These are phyloP conservation scores for Sclerotinia minor DNA, from an alignment of 2,329 filamentous ascomycete genomes.

Conservation along the genomic window DNA sequence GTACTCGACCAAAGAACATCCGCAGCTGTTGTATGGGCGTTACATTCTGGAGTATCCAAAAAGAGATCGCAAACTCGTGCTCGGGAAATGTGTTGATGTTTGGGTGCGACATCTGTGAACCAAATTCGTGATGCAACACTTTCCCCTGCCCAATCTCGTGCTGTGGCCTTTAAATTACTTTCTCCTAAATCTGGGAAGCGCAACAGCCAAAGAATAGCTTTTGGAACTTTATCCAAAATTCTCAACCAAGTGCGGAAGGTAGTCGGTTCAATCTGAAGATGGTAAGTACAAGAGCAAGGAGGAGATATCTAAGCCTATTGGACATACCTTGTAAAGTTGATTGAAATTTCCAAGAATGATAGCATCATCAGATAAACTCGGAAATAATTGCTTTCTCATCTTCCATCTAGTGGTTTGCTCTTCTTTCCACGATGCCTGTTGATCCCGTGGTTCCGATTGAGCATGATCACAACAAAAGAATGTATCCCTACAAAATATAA, in stretches of 20 bases:
- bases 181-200: constrained; percentile 94
- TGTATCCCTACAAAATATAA: constrained; percentile 89
- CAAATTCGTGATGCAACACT: constrained; percentile 84
- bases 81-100: constrained; percentile 88
- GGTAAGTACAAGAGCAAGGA: constrained; percentile 6
- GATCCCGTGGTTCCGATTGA: constrained; percentile 81
- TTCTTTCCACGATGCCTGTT: constrained; percentile 72
- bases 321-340: constrained; percentile 88
- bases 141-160: constrained; percentile 77
- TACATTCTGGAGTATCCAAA: constrained; percentile 95
- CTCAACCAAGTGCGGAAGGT: constrained; percentile 95
- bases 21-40: constrained; percentile 95
- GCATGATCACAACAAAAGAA: constrained; percentile 97
- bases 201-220: constrained; percentile 91
- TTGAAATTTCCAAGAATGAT: constrained; percentile 98
- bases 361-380: constrained; percentile 73
- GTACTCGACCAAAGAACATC: constrained; percentile 97
- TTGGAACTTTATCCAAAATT: constrained; percentile 81
- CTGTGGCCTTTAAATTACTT: constrained; percentile 77
- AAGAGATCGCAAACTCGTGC: constrained; percentile 93
- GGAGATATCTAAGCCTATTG: neutral
- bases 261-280: constrained; percentile 82
- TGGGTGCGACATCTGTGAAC: constrained; percentile 96
- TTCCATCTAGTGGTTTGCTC: constrained; percentile 82
- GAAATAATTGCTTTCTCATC: constrained; percentile 93